Percentiles rank a stretch among this genome's conserved stretches.
Evolutionary conservation across 306 rosid genomes (phyloP).

Genomic region (Rosa rugosa): DNA sequence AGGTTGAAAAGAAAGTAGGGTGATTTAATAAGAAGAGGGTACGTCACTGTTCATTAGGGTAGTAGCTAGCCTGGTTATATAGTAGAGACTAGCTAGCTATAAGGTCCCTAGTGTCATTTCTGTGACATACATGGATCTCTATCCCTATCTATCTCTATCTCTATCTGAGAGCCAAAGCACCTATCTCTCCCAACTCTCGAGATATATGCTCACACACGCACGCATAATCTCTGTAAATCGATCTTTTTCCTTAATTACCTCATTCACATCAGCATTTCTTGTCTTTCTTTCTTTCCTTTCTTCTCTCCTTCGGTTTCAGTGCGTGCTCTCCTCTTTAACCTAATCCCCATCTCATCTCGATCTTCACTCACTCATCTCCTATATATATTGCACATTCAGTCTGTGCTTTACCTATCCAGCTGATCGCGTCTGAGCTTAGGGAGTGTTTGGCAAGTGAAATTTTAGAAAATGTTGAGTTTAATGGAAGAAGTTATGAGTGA

Average conservation of each 20-base stretch:
- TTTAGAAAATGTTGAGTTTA: constrained; percentile 29
- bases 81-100: neutral
- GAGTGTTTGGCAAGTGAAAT: neutral
- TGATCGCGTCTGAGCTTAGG: neutral
- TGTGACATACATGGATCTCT: neutral
- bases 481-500: constrained; percentile 59
- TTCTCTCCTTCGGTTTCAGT: constrained; percentile 30
- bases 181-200: neutral
- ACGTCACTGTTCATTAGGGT: neutral
- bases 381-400: neutral
- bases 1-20: neutral
- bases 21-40: neutral
- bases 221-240: constrained; percentile 37
- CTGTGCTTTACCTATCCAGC: neutral
- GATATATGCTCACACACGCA: constrained; percentile 38
- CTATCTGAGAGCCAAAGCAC: neutral
- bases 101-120: neutral
- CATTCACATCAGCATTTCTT: neutral
- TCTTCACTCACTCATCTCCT: neutral
- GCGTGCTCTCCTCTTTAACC: constrained; percentile 2
- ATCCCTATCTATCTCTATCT: neutral
- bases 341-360: neutral
- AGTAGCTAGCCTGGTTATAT: neutral
- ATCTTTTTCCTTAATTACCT: constrained; percentile 27
- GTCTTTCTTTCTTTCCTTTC: neutral